Percentiles rank a stretch among this genome's conserved stretches.
These are phyloP conservation scores for Pachyrhizus erosus DNA, from an alignment of 306 rosid genomes.

Conservation along the genomic window DNA sequence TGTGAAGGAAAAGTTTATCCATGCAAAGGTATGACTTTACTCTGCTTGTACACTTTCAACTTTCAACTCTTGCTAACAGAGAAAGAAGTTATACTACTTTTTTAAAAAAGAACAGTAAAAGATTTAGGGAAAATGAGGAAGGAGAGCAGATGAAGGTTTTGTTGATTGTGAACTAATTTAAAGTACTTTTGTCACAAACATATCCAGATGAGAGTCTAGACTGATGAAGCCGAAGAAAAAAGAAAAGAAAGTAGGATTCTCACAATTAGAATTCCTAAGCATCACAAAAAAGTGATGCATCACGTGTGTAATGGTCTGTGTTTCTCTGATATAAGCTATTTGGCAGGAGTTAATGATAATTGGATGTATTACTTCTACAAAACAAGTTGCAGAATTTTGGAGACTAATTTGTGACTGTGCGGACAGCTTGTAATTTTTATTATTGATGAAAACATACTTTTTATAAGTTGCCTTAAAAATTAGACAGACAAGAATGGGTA, in stretches of 20 bases:
- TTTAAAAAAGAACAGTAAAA: neutral
- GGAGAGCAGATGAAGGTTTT: conserved; percentile 15
- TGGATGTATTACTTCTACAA: neutral
- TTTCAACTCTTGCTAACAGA: conserved; percentile 8
- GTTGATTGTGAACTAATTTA: neutral
- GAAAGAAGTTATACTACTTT: neutral
- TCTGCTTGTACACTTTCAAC: conserved; percentile 25
- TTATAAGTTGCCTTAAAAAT: neutral
- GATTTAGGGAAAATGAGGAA: conserved; percentile 18
- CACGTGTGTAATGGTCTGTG: neutral
- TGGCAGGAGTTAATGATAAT: conserved; percentile 6
- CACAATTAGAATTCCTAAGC: neutral
- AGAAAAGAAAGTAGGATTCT: neutral
- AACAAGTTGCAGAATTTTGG: neutral
- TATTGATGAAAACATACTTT: neutral
- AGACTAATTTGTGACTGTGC: conserved; percentile 1
- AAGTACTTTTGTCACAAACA: neutral
- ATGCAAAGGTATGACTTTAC: conserved; percentile 78
- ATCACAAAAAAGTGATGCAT: neutral
- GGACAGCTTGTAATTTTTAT: neutral
- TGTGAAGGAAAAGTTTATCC: conserved; percentile 97
- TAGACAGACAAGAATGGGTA: neutral
- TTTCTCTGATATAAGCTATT: neutral
- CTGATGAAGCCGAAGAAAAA: neutral
- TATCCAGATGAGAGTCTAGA: neutral